Evolutionary conservation across 139 green algal genomes (phyloP).

Genomic region (Ulvella scutata): DNA sequence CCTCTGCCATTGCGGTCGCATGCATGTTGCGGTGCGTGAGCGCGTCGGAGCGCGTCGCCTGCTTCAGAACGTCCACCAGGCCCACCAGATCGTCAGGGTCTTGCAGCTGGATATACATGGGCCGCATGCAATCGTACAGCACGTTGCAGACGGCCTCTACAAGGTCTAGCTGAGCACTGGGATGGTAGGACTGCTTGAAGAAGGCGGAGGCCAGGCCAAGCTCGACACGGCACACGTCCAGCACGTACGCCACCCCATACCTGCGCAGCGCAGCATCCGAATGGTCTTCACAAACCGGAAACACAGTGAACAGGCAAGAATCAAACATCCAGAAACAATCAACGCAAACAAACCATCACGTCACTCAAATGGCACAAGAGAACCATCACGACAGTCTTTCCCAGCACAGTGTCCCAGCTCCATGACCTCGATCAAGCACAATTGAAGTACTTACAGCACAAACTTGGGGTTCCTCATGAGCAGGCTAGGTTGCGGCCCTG

Average conservation of each 20-base stretch:
- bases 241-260: background rate
- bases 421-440: too few relatives aligned
- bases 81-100: conserved; percentile 73
- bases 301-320: too few relatives aligned
- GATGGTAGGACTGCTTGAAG: conserved; percentile 36
- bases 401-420: too few relatives aligned
- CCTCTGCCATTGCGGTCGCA: background rate
- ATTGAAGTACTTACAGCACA: too few relatives aligned
- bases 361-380: too few relatives aligned
- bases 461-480: too few relatives aligned
- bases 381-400: too few relatives aligned
- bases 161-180: conserved; percentile 14
- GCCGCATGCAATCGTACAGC: conserved; percentile 77
- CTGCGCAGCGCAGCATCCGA: background rate
- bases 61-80: conserved; percentile 71
- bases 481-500: too few relatives aligned
- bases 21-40: background rate
- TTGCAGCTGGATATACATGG: conserved; percentile 54
- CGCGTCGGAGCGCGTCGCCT: conserved; percentile 32
- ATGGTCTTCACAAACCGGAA: too few relatives aligned
- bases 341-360: too few relatives aligned
- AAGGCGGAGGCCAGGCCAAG: conserved; percentile 76
- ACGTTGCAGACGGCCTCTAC: conserved; percentile 73
- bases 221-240: conserved; percentile 65
- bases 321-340: too few relatives aligned